A percentile compares a stretch with the other conserved stretches of the same genome.
Evolutionary conservation across 2,329 filamentous ascomycete genomes (phyloP).

Genomic region (Didymella keratinophila): DNA sequence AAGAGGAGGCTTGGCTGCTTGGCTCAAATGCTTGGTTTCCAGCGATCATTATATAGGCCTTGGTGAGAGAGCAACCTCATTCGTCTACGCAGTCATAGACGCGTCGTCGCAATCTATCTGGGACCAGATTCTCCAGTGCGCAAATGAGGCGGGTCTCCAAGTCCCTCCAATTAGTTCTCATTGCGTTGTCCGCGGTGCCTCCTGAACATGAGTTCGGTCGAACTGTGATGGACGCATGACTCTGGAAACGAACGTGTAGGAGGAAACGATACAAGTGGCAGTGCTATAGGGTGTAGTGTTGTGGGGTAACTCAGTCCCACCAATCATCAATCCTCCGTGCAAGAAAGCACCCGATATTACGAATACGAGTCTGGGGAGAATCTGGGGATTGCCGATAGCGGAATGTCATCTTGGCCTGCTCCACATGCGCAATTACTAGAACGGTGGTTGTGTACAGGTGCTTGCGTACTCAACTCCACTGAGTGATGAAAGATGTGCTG

Average conservation of each 20-base stretch:
- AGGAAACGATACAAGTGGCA: not conserved
- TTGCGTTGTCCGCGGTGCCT: not conserved
- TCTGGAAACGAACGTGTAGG: not conserved
- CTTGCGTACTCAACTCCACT: not conserved
- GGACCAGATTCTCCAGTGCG: slow-evolving; percentile 3
- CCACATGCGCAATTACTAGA: not conserved
- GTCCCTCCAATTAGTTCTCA: slow-evolving; percentile 17
- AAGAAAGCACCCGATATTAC: not conserved
- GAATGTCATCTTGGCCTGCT: not conserved
- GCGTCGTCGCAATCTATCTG: slow-evolving; percentile 14
- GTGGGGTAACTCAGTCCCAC: slow-evolving; percentile 15
- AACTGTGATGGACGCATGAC: slow-evolving; percentile 2
- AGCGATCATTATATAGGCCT: slow-evolving; percentile 18
- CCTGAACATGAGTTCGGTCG: not conserved
- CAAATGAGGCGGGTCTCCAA: slow-evolving; percentile 8
- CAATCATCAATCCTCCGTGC: slow-evolving; percentile 16
- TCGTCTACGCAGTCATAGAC: slow-evolving; percentile 1
- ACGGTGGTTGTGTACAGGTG: not conserved
- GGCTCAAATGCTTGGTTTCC: slow-evolving; percentile 25
- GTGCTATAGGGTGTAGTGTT: not conserved
- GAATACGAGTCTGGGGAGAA: slow-evolving; percentile 9
- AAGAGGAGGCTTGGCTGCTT: slow-evolving; percentile 24
- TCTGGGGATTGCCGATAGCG: slow-evolving; percentile 3
- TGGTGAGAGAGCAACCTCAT: not conserved
- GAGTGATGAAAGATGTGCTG: not conserved